Base-by-base conservation (phyloP, 2,329 filamentous ascomycete genomes). In the Epichloe coenophiala region DNA sequence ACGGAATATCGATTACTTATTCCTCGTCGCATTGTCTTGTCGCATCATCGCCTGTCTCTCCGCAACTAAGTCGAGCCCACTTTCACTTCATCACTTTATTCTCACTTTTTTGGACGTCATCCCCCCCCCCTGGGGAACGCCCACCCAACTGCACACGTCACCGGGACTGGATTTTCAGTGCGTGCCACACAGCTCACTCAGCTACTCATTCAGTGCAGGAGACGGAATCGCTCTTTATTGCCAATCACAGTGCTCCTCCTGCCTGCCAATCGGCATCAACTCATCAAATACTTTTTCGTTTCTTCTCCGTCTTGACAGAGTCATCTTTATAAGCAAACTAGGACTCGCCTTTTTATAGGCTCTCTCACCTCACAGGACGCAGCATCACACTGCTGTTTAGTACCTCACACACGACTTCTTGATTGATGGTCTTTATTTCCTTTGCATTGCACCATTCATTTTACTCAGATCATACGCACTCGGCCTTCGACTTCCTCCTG, bases 101-200 rank as follows among this genome's bases (percentile, higher is more conserved):
- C 38, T 49, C 49, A 39, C 48, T 48, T n/a, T n/a, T n/a, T 42
- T 45, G 40, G 35, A 23, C 41, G 5, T 48, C 44, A 21, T 23
- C 6, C 4, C 6, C n/a, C 38, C 31, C 39, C 27, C 17, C 17
- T 35, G 13, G 9, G 27, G 19, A 41, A 31, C 46, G 35, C 6
- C 17, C 15, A 42, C 31, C 4, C 38, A 23, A 37, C 43, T 49
- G 13, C 42, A 33, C 36, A 45, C 50, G 19, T 45, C 38, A 52
- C 45, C 48, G 44, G 44, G 54, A 56, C 56, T 54, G 53, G 55
- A 52, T 49, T 59, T 54, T 55, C 48, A 39, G 45, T 45, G 46
- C 37, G 48, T 46, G 27, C 17, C 21, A 48, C 38, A 27, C 6
- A 31, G 45, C 23, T 17, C 21, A 48, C 38, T 11, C 13, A 21